A percentile compares a stretch with the other conserved stretches of the same genome.
Conservation (phyloP, 306 rosid genomes). For the Vachellia pachyceras region DNA sequence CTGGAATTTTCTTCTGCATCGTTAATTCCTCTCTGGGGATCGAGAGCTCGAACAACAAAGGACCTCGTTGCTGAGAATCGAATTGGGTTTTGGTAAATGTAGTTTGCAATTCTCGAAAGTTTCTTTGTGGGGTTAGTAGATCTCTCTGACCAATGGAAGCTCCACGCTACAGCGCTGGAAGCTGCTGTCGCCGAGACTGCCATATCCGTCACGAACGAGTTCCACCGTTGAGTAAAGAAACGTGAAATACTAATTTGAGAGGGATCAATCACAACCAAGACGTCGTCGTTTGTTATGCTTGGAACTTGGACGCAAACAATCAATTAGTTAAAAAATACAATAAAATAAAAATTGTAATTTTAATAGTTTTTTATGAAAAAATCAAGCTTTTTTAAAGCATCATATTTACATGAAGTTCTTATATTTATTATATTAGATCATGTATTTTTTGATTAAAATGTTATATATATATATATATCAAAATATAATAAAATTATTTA, state of each 20-base stretch:
- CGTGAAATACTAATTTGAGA: neutral
- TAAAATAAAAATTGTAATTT: no score
- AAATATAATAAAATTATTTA: no score
- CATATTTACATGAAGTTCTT: no score
- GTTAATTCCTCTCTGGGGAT: conserved; percentile 41
- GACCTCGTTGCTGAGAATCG: conserved; percentile 30
- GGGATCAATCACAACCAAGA: neutral
- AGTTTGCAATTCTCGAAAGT: conserved; percentile 19
- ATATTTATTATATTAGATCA: no score
- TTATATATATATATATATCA: no score
- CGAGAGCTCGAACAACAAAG: conserved; percentile 51
- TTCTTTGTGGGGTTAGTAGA: conserved; percentile 31
- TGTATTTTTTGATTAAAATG: no score
- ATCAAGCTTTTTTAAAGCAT: no score
- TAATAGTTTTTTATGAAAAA: no score
- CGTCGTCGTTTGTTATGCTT: neutral
- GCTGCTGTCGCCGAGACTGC: conserved; percentile 35
- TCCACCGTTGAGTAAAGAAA: neutral
- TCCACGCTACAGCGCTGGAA: conserved; percentile 34
- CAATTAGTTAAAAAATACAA: neutral
- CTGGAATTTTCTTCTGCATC: conserved; percentile 38
- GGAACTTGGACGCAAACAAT: neutral
- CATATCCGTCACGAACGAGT: conserved; percentile 24
- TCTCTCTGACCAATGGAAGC: conserved; percentile 37
- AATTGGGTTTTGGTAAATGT: conserved; percentile 33